Conservation (phyloP, 192 early-diverging fungal species). For the Linnemannia exigua region DNA sequence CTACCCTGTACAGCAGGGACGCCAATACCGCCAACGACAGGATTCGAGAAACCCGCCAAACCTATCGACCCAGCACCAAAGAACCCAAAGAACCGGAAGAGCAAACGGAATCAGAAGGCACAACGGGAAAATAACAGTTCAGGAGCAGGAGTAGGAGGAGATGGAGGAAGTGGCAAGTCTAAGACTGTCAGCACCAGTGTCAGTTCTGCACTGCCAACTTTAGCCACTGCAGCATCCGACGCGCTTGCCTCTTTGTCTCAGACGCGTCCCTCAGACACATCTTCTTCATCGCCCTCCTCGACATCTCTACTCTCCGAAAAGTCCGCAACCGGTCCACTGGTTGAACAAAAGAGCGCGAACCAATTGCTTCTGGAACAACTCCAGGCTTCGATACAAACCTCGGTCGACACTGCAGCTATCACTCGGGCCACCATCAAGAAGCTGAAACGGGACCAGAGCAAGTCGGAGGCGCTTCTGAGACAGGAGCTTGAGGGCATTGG, state of each 20-base stretch:
- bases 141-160: neutral
- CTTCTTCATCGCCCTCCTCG: neutral
- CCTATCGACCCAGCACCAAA: constrained; percentile 12
- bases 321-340: neutral
- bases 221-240: neutral
- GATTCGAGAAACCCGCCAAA: constrained; percentile 7
- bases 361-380: constrained; percentile 34
- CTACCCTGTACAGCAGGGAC: constrained; percentile 40
- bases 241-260: neutral
- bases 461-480: constrained; percentile 29
- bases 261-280: neutral
- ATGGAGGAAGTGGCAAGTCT: neutral
- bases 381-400: constrained; percentile 24
- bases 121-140: constrained; percentile 22
- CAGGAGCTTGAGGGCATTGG: constrained; percentile 55
- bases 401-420: constrained; percentile 20
- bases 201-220: neutral
- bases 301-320: neutral
- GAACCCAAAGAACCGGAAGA: constrained; percentile 33
- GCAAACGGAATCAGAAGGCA: constrained; percentile 38
- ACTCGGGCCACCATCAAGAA: constrained; percentile 30
- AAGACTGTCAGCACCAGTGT: neutral
- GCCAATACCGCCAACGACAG: constrained; percentile 6
- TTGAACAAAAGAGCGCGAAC: constrained; percentile 28
- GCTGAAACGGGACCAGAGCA: constrained; percentile 44